Evolutionary conservation across 176 grass and related monocot species (phyloP).

Genomic region (Miscanthus lutarioriparius): DNA sequence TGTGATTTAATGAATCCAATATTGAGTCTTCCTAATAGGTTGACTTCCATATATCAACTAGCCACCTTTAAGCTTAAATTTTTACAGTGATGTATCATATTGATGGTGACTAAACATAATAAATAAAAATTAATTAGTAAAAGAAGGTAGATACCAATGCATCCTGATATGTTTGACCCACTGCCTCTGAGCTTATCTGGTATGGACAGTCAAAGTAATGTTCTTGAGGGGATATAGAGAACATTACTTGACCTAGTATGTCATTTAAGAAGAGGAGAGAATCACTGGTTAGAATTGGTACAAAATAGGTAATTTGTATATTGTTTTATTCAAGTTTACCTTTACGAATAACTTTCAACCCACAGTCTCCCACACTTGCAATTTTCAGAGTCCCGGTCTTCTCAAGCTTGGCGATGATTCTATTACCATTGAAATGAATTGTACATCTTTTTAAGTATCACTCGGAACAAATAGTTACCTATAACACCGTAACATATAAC

Average conservation of each 20-base stretch:
- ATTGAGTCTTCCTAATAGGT: not conserved
- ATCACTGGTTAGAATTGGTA: not conserved
- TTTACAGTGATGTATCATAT: not conserved
- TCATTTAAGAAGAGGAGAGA: conserved; percentile 5
- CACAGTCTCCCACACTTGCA: conserved; percentile 89
- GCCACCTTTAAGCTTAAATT: not conserved
- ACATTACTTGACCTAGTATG: conserved; percentile 74
- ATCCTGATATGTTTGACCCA: conserved; percentile 83
- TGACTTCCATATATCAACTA: not conserved
- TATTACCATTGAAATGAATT: conserved; percentile 37
- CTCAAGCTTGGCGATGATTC: conserved; percentile 80
- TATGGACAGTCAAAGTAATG: conserved; percentile 98
- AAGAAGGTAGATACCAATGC: conserved; percentile 29
- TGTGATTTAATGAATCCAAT: not conserved
- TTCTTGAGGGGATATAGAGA: conserved; percentile 81
- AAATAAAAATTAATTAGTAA: not conserved
- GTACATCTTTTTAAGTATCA: not conserved
- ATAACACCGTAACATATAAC: conserved; percentile 27
- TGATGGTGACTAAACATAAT: not conserved
- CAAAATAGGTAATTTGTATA: conserved; percentile 19
- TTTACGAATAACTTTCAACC: conserved; percentile 79
- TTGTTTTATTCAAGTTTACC: conserved; percentile 38
- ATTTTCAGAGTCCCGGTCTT: conserved; percentile 80
- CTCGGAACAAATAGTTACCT: not conserved
- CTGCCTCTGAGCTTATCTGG: conserved; percentile 84